Conservation (phyloP, 2,329 filamentous ascomycete genomes). For the Sclerotinia glacialis region DNA sequence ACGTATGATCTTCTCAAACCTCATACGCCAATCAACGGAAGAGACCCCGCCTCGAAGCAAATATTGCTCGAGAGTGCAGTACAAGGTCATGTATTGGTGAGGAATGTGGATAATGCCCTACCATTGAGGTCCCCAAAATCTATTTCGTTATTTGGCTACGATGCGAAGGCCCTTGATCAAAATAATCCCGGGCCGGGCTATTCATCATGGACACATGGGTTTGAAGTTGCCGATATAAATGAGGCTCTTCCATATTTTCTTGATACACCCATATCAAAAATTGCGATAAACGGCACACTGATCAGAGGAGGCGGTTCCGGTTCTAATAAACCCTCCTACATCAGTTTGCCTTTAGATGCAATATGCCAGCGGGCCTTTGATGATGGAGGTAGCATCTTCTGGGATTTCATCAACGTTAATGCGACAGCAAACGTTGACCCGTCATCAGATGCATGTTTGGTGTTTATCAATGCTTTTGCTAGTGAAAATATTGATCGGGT, state of each 20-base stretch:
- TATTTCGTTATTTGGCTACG: constrained; percentile 60
- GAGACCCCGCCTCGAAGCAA: not conserved
- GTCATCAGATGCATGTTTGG: not conserved
- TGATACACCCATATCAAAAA: not conserved
- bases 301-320: not conserved
- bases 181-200: not conserved
- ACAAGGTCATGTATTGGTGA: constrained; percentile 62
- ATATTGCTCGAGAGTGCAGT: constrained; percentile 46
- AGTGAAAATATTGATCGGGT: not conserved
- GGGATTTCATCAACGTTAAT: not conserved
- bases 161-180: constrained; percentile 40
- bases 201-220: too few species aligned
- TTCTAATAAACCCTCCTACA: not conserved
- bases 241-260: not conserved
- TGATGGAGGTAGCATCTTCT: not conserved
- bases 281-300: not conserved
- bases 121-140: constrained; percentile 50
- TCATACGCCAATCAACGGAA: not conserved
- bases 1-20: not conserved
- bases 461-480: not conserved
- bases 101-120: constrained; percentile 55
- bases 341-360: not conserved
- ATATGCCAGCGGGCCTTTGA: not conserved
- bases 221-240: not conserved
- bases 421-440: not conserved